Conservation (phyloP, 176 grass and related monocot species). For the Elymus sibiricus region DNA sequence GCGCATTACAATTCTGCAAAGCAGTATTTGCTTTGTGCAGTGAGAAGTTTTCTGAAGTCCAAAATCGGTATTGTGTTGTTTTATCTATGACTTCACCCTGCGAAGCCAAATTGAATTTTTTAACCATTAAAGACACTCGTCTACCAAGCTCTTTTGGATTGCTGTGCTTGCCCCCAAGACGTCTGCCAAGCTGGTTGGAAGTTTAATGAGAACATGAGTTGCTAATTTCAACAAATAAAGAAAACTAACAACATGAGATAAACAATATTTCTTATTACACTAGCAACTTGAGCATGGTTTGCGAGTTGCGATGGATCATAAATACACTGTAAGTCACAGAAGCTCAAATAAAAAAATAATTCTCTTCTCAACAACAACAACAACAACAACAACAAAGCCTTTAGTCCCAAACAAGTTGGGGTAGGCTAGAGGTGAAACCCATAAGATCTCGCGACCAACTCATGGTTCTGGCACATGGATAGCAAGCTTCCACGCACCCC, state of each 20-base stretch:
- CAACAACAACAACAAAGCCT: too few relatives aligned
- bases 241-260: slow-evolving; percentile 31
- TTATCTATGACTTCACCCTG: slow-evolving; percentile 66
- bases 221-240: slow-evolving; percentile 5
- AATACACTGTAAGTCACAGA: neutral
- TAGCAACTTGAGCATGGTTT: neutral
- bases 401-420: too few relatives aligned
- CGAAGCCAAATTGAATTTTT: slow-evolving; percentile 60
- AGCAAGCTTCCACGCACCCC: too few relatives aligned
- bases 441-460: too few relatives aligned
- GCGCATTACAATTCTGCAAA: slow-evolving; percentile 40
- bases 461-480: too few relatives aligned
- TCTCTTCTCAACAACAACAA: too few relatives aligned
- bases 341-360: neutral
- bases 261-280: neutral
- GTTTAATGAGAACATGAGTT: slow-evolving; percentile 27
- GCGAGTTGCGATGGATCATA: neutral
- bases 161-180: slow-evolving; percentile 49
- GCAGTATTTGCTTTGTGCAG: slow-evolving; percentile 41
- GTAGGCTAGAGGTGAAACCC: too few relatives aligned
- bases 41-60: slow-evolving; percentile 72
- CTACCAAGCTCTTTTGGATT: slow-evolving; percentile 69
- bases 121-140: slow-evolving; percentile 52
- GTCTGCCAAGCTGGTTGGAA: slow-evolving; percentile 58
- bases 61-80: slow-evolving; percentile 65